phyloP scores from a whole-genome alignment of 805 yeast species.

The Lachancea meyersii region DNA sequence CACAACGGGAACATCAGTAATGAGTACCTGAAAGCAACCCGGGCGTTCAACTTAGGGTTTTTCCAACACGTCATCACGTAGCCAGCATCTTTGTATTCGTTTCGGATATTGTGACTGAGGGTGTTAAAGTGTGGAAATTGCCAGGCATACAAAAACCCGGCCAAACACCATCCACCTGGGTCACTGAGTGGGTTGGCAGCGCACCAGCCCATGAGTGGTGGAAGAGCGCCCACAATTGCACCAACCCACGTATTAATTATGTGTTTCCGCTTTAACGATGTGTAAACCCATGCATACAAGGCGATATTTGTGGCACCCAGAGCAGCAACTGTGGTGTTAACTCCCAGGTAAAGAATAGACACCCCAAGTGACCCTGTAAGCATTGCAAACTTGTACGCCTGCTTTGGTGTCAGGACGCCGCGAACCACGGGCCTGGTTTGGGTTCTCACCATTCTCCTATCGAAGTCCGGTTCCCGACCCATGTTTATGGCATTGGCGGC shows the following conservation, averaged over 20 bases:
- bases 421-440: constrained; percentile 84
- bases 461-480: constrained; percentile 93
- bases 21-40: constrained; percentile 88
- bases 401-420: constrained; percentile 65
- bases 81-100: constrained; percentile 87
- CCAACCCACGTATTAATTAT: constrained; percentile 97
- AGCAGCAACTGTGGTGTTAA: constrained; percentile 74
- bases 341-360: constrained; percentile 64
- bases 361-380: constrained; percentile 67
- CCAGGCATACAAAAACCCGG: constrained; percentile 90
- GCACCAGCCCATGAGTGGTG: constrained; percentile 99
- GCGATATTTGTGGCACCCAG: constrained; percentile 78
- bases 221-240: constrained; percentile 97
- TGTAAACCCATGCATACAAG: constrained; percentile 84
- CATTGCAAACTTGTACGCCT: constrained; percentile 79
- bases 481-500: constrained; percentile 95
- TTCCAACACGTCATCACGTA: constrained; percentile 96
- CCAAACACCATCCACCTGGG: constrained; percentile 95
- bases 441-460: constrained; percentile 81
- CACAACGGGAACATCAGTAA: constrained; percentile 92
- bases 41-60: constrained; percentile 84
- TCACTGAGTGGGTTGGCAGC: constrained; percentile 71
- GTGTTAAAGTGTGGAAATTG: constrained; percentile 98
- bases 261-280: constrained; percentile 78
- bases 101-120: constrained; percentile 77